phyloP scores from a whole-genome alignment of 139 green algal genomes.

The Chlamydomonas schloesseri region DNA sequence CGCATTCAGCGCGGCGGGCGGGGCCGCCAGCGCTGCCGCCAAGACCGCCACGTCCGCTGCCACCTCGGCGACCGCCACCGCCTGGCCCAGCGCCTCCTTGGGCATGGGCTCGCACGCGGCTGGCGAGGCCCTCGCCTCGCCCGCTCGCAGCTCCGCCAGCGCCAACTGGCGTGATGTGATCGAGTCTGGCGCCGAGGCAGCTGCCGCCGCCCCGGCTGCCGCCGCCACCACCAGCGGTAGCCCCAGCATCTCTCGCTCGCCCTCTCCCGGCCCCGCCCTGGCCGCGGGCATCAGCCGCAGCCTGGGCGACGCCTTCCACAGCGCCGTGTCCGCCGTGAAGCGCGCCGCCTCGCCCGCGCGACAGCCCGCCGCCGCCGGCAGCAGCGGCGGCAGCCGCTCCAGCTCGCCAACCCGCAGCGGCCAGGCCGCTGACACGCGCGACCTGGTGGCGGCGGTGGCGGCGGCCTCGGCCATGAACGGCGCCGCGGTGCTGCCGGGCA shows the following conservation, averaged over 20 bases:
- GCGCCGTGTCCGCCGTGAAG: neutral
- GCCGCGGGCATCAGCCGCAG: too few species aligned
- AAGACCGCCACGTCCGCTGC: neutral
- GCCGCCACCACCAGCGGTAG: too few species aligned
- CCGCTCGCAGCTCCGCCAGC: neutral
- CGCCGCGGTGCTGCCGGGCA: neutral
- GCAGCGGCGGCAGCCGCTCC: neutral
- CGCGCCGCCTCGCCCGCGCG: constrained; percentile 2
- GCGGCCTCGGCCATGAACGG: neutral
- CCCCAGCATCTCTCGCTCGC: neutral
- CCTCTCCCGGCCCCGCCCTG: too few species aligned
- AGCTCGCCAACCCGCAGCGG: neutral
- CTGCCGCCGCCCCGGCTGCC: too few species aligned
- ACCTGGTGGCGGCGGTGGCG: constrained; percentile 17
- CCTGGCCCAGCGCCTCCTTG: neutral
- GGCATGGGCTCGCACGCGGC: neutral
- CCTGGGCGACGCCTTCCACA: neutral
- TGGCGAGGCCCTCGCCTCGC: too few species aligned
- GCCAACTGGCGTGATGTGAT: too few species aligned
- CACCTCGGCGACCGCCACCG: neutral
- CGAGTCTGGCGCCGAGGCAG: too few species aligned
- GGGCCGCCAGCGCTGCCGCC: neutral
- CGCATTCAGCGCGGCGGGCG: neutral
- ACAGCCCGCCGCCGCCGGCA: neutral
- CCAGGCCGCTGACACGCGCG: neutral